These are phyloP conservation scores for Oenanthe javanica DNA, from an alignment of 140 eudicot species.

Conservation along the genomic window DNA sequence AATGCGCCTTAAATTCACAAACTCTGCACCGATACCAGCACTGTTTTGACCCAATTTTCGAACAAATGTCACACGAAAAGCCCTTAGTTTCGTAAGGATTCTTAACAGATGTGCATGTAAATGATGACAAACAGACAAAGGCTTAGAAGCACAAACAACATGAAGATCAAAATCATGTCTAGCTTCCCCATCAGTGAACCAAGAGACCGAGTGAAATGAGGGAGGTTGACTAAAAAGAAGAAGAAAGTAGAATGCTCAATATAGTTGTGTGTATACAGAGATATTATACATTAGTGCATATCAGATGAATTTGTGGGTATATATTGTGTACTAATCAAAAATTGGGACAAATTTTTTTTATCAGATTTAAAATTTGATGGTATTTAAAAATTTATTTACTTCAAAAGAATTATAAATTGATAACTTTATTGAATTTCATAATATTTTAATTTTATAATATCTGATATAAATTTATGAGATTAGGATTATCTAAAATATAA, in stretches of 20 bases:
- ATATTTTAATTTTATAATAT: no score
- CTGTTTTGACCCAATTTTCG: slow-evolving; percentile 33
- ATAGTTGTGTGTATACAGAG: not conserved
- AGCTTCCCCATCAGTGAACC: slow-evolving; percentile 26
- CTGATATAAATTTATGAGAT: no score
- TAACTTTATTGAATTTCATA: no score
- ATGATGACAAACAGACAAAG: slow-evolving; percentile 27
- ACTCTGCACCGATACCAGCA: slow-evolving; percentile 51
- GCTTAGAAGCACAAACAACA: slow-evolving; percentile 42
- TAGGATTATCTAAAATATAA: no score
- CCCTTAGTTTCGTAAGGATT: slow-evolving; percentile 45
- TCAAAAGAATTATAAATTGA: no score
- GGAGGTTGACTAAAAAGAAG: not conserved
- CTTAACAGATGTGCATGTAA: slow-evolving; percentile 32
- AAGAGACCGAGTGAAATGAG: not conserved
- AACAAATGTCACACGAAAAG: slow-evolving; percentile 8
- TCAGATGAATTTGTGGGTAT: not conserved
- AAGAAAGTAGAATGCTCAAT: no score
- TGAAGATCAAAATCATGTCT: slow-evolving; percentile 48
- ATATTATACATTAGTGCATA: not conserved
- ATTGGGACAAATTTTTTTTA: no score
- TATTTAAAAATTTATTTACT: no score
- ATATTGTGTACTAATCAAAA: no score
- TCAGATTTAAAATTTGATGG: no score
- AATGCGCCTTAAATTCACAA: slow-evolving; percentile 55